Evolutionary conservation across 352 stramenopile genomes (phyloP), one percentile per base, ranked within the genome.

Genomic region (Phytophthora pinifolia): DNA sequence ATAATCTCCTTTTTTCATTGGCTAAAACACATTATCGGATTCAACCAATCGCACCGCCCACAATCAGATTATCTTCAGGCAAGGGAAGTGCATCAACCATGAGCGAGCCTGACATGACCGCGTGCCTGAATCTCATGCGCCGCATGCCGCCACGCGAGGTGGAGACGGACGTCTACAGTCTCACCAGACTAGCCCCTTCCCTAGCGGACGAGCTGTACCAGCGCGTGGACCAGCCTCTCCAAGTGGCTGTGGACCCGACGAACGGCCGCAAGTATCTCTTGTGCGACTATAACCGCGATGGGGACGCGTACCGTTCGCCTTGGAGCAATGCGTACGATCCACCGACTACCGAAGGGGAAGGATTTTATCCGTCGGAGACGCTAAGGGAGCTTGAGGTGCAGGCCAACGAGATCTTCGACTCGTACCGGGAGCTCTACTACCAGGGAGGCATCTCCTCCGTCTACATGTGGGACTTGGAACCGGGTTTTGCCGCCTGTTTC

Each of bases 381-480:
- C 55, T 98, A 20, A 84, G 93, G 5, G 72, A 87, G 50, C 74
- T 98, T 13, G 95, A 99, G 71, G 63, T 96, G 17, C 71, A 97
- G 43, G 86, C 89, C 10, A 98, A 99, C 69, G 91, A 98, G 72
- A 90, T 99, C 52, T 98, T 98, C 63, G 94, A 98, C 68, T 86
- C 90, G 44, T 99, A 99, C 72, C 75, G 89, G 14, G 88, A 98
- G 67, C 74, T 98, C 32, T 99, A 99, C 72, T 99, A 98, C 71
- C 87, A 96, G 54, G 85, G 89, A 9, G 91, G 89, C 35, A 83
- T 96, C 43, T 98, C 89, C 18, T 96, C 84, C 10, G 95, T 98
- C 29, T 98, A 98, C 76, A 94, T 98, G 72, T 98, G 95, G 95
- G 93, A 98, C 59, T 73, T 97, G 25, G 94, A 98, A 12, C 77